These are phyloP conservation scores for Pseudonitzschia delicatissima DNA, from an alignment of 108 stramenopile species.

Conservation along the genomic window DNA sequence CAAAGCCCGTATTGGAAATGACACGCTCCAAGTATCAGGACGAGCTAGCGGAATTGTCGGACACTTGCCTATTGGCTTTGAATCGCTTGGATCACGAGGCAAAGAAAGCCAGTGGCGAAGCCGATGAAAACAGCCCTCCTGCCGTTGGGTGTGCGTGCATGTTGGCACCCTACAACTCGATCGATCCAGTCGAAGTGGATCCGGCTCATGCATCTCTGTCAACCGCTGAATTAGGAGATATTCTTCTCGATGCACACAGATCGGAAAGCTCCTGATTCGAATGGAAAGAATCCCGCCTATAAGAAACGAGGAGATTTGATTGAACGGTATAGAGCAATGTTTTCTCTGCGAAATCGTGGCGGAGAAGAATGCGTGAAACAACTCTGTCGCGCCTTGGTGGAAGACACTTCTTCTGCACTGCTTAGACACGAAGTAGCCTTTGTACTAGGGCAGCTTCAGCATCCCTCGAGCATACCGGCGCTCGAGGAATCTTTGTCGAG, in stretches of 20 bases:
- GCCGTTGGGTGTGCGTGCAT: constrained; percentile 76
- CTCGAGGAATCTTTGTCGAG: constrained; percentile 66
- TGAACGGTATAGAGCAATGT: constrained; percentile 97
- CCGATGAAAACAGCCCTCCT: constrained; percentile 25
- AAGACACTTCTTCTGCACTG: constrained; percentile 78
- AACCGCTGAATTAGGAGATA: constrained; percentile 54
- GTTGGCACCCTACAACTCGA: constrained; percentile 74
- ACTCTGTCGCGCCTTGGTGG: constrained; percentile 69
- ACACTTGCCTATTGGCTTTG: constrained; percentile 90
- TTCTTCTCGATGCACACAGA: constrained; percentile 57
- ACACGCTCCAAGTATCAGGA: constrained; percentile 40
- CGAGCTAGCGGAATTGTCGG: constrained; percentile 67
- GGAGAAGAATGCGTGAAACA: constrained; percentile 76
- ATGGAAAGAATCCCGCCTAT: neutral
- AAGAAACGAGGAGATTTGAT: constrained; percentile 45
- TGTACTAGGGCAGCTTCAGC: constrained; percentile 96
- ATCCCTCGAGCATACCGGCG: constrained; percentile 76
- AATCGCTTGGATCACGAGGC: constrained; percentile 70
- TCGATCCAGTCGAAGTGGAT: constrained; percentile 88
- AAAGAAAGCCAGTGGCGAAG: constrained; percentile 14
- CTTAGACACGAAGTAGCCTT: constrained; percentile 99
- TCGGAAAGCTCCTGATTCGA: constrained; percentile 15
- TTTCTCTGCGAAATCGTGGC: constrained; percentile 92
- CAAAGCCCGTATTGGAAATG: constrained; percentile 40
- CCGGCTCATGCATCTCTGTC: constrained; percentile 54